Base-by-base conservation (phyloP, 2,329 filamentous ascomycete genomes). In the Penicillium sp. region DNA sequence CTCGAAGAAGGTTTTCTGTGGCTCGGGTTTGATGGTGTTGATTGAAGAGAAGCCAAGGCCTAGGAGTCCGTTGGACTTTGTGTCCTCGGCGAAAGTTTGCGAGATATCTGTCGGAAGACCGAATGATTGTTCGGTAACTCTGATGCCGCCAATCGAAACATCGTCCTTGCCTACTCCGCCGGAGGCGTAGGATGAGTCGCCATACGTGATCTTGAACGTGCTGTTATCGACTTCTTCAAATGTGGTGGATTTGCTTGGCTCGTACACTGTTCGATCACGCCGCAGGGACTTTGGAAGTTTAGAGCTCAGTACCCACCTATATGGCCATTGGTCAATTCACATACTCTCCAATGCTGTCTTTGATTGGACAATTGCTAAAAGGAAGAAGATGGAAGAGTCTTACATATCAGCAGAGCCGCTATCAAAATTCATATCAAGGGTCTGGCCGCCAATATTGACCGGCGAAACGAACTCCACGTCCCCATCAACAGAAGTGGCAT, bases 1-100 rank as follows among this genome's bases (percentile, higher is more conserved):
- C 65, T 89, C 86, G 68, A 90, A 89, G 71, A 90, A 91, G 10
- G 87, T 90, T 72, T 85, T 86, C 61, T 88, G 85, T 58, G 78
- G 74, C 14, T 78, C 74, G 0, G 87, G 86, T 66, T 79, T 67
- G 55, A 89, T 81, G 1, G 83, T 86, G 71, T 89, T 90, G 68
- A 88, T 78, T 36, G 72, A 78, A 53, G 80, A 82, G 67, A 87
- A 90, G 8, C 81, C 86, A 26, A 90, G 80, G 10, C 88, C 87
- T 26, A 90, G 76, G 5, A 90, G 80, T n/a, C 87, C 87, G 67
- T 87, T 85, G 60, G 80, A 85, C 58, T 78, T 74, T n/a, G 77
- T 78, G 65, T 88, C 84, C 32, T 78, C 51, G 35, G 82, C 69
- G 69, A 90, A 89, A 2, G 78, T 78, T 10, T 72, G 60, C 1